Evolutionary conservation across 129 eudicot genomes (phyloP), one percentile per base, ranked within the genome.

Genomic region (Saposhnikovia divaricata): DNA sequence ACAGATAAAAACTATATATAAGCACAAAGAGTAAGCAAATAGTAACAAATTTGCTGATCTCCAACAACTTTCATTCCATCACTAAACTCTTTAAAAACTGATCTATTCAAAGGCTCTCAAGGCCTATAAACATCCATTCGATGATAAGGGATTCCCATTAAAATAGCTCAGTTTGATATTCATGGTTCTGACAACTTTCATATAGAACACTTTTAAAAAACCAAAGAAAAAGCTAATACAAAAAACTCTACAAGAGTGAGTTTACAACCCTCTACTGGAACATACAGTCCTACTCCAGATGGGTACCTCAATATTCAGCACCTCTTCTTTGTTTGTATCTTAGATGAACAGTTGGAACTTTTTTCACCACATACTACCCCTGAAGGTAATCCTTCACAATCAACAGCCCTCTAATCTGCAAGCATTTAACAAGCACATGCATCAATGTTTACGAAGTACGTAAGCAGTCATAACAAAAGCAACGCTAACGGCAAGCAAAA

Each of bases 341-440:
- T 74, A 23, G 37, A 21, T 74, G n/a, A 12, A 27, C 39, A 46
- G 78, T 45, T 28, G 12, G 18, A 45, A 74, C 28, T 51, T 45
- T n/a, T 74, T 74, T 46, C 55, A 21, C 19, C 47, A 39, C 75
- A 71, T 71, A 18, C 43, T 23, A 6, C 27, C 72, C 74, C 47
- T 38, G 75, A 72, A 72, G n/a, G 53, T 46, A n/a, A 73, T 40
- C 18, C 44, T 10, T 12, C 34, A 72, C 50, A 72, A 21, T 73
- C 51, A 28, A 73, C 48, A 72, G 51, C 53, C 78, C 55, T 45
- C 46, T 43, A 46, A 25, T 27, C 61, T 74, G 78, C 59, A n/a
- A 45, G 13, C 23, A 27, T 23, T 27, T 65, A 63, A 27, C 19
- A 31, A 73, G 21, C 59, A 74, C 40, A 46, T 44, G 3, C 31